These are phyloP conservation scores for Aureobasidium pullulans DNA, from an alignment of 2,329 filamentous ascomycete genomes.

Conservation along the genomic window DNA sequence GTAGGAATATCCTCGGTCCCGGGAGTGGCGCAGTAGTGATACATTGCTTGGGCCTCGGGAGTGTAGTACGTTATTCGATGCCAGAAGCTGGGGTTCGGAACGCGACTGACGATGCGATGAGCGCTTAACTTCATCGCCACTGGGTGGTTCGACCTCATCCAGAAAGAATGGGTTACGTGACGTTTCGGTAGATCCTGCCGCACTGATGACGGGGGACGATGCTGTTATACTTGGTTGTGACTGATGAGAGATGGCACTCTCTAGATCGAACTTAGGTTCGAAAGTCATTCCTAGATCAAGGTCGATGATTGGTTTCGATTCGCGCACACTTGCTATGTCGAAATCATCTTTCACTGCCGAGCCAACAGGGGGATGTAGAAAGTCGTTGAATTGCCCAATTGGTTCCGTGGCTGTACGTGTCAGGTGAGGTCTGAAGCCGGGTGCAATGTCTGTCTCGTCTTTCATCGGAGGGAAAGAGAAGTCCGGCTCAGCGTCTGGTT, in stretches of 20 bases:
- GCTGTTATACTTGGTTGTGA: conserved; percentile 33
- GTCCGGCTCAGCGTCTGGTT: conserved; percentile 19
- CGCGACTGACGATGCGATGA: conserved; percentile 31
- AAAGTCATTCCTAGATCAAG: conserved; percentile 30
- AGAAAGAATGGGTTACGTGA: conserved; percentile 44
- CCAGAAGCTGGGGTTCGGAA: conserved; percentile 25
- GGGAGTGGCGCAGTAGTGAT: conserved; percentile 19
- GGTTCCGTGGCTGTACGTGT: conserved; percentile 37
- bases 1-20: conserved; percentile 16
- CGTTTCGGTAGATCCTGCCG: conserved; percentile 28
- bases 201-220: conserved; percentile 27
- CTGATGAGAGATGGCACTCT: conserved; percentile 9
- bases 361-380: conserved; percentile 22
- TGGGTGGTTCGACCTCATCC: conserved; percentile 32
- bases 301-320: conserved; percentile 40
- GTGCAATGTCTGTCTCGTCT: conserved; percentile 21
- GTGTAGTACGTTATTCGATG: conserved; percentile 24
- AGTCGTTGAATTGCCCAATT: conserved; percentile 31
- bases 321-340: conserved; percentile 28
- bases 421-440: conserved; percentile 32
- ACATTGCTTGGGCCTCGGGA: conserved; percentile 27
- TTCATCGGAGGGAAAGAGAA: conserved; percentile 14
- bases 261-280: conserved; percentile 15
- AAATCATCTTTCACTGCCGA: conserved; percentile 19
- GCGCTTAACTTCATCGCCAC: conserved; percentile 24